A percentile compares a stretch with the other conserved stretches of the same genome.
phyloP scores from a whole-genome alignment of 2,329 filamentous ascomycete genomes.

The Sporothrix humicola region DNA sequence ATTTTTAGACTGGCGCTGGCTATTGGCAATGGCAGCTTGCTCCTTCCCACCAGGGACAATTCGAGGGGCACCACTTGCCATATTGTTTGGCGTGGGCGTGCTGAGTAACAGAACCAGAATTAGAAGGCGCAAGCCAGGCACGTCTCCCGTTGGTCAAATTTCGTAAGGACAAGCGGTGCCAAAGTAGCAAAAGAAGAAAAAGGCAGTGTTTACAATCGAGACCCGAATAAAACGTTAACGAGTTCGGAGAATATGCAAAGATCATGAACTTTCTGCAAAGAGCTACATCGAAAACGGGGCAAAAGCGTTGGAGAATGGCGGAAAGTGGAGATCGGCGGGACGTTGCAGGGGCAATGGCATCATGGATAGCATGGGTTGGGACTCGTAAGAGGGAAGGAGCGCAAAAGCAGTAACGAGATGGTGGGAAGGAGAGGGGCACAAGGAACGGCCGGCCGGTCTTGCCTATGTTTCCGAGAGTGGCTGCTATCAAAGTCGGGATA shows the following conservation, averaged over 20 bases:
- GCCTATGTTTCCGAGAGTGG: neutral
- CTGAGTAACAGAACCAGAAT: constrained; percentile 16
- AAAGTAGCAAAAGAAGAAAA: neutral
- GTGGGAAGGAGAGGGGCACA: constrained; percentile 20
- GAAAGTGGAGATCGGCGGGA: constrained; percentile 26
- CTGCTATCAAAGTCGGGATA: neutral
- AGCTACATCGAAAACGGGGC: neutral
- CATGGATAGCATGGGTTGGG: neutral
- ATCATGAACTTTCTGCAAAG: constrained; percentile 26
- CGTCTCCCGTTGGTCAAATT: neutral
- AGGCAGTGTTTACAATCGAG: too few species aligned
- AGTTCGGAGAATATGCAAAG: neutral
- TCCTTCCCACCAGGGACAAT: constrained; percentile 11
- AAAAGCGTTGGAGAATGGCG: constrained; percentile 9
- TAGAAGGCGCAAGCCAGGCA: constrained; percentile 18
- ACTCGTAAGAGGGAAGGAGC: neutral
- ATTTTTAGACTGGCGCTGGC: neutral
- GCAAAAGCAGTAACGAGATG: neutral
- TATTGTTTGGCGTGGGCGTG: neutral
- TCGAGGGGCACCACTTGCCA: neutral
- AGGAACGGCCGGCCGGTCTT: constrained; percentile 17
- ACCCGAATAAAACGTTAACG: neutral
- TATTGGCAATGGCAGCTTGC: neutral
- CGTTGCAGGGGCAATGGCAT: constrained; percentile 19
- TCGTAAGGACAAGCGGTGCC: neutral